Conservation (phyloP, 169 alveolate species). For the Eimeria sp. region DNA sequence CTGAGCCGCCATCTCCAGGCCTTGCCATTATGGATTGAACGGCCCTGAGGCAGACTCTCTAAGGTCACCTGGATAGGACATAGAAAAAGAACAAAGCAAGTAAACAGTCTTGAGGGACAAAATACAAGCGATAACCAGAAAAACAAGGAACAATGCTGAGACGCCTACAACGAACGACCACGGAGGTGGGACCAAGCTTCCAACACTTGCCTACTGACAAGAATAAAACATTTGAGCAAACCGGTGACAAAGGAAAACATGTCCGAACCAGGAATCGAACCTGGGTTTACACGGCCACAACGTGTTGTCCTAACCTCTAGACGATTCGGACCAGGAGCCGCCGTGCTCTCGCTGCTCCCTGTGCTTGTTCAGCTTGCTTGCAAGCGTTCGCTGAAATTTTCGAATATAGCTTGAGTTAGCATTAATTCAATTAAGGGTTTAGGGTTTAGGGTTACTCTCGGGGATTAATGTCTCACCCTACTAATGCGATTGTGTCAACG, state of each 20-base stretch:
- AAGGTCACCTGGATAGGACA: not conserved
- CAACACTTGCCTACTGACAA: not conserved
- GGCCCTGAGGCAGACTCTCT: not conserved
- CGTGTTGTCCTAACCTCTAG: constrained; percentile 97
- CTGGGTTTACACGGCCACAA: constrained; percentile 97
- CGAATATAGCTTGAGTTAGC: not conserved
- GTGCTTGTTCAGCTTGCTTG: not conserved
- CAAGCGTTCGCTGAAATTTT: too few relatives aligned
- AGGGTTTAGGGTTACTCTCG: not conserved
- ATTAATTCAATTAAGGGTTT: not conserved
- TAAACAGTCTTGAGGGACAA: not conserved
- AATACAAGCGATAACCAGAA: not conserved
- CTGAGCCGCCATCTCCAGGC: not conserved
- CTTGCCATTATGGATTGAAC: not conserved
- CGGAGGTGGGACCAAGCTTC: not conserved
- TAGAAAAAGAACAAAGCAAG: not conserved
- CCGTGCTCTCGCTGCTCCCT: not conserved
- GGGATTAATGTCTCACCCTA: not conserved
- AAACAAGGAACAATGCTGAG: not conserved
- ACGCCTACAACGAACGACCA: not conserved
- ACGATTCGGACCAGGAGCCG: constrained; percentile 91
- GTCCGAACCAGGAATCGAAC: constrained; percentile 97
- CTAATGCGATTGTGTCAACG: not conserved
- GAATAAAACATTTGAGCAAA: not conserved
- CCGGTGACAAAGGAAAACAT: constrained; percentile 56